Percentiles rank a stretch among this genome's conserved stretches.
phyloP scores from a whole-genome alignment of 2,329 filamentous ascomycete genomes.

The Aureobasidium sp. region DNA sequence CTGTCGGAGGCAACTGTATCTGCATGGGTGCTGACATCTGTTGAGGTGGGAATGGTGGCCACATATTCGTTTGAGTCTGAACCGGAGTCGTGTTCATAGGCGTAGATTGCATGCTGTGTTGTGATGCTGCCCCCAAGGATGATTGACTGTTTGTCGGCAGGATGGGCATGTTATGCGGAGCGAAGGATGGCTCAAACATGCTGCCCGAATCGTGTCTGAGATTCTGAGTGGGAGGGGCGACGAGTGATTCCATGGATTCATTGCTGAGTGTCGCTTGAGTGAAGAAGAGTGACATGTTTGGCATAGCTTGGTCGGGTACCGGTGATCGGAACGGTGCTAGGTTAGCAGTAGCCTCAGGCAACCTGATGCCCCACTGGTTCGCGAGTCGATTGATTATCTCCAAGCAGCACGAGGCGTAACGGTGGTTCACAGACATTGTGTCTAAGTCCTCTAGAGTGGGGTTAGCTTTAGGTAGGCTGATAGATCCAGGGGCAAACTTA shows the following conservation, averaged over 20 bases:
- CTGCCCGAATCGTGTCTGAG: slow-evolving; percentile 14
- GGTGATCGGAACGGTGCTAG: slow-evolving; percentile 7
- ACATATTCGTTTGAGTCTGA: background rate
- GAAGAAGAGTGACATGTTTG: slow-evolving; percentile 12
- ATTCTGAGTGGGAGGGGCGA: background rate
- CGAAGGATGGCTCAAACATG: slow-evolving; percentile 14
- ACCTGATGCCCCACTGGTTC: slow-evolving; percentile 37
- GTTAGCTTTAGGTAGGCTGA: background rate
- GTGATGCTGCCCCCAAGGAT: background rate
- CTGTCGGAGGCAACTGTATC: background rate
- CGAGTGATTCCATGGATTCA: slow-evolving; percentile 6
- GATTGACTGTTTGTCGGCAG: background rate
- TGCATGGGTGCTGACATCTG: slow-evolving; percentile 3
- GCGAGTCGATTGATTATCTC: slow-evolving; percentile 37
- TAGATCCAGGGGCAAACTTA: background rate
- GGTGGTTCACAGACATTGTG: slow-evolving; percentile 37
- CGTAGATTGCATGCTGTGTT: slow-evolving; percentile 7
- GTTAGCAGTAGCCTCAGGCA: slow-evolving; percentile 31
- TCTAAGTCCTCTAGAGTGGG: slow-evolving; percentile 29
- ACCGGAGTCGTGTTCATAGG: slow-evolving; percentile 7
- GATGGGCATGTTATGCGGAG: slow-evolving; percentile 9
- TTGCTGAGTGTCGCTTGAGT: slow-evolving; percentile 13
- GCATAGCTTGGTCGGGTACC: background rate
- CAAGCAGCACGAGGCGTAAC: slow-evolving; percentile 37
- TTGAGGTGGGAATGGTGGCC: slow-evolving; percentile 1